Conservation (phyloP, 192 early-diverging fungal species). For the Backusella australiensis region DNA sequence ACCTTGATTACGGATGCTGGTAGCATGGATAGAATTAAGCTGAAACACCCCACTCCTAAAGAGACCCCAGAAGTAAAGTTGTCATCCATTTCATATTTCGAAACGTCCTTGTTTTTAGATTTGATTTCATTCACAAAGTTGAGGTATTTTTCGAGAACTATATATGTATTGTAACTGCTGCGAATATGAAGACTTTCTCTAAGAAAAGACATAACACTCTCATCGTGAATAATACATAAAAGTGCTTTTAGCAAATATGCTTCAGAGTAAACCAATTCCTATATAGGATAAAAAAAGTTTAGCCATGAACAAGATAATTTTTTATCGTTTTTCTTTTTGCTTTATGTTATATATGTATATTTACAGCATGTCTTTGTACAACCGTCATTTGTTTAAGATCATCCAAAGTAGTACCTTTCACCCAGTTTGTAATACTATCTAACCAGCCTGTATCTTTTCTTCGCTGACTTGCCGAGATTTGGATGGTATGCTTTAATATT, state of each 20-base stretch:
- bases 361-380: constrained; percentile 61
- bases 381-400: constrained; percentile 52
- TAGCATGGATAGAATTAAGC: constrained; percentile 77
- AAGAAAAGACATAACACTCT: constrained; percentile 75
- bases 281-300: not conserved
- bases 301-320: not conserved
- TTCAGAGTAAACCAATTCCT: constrained; percentile 82
- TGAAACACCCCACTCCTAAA: constrained; percentile 79
- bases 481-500: constrained; percentile 60
- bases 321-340: constrained; percentile 1
- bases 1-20: constrained; percentile 72
- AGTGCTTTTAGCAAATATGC: constrained; percentile 70
- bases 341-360: constrained; percentile 17
- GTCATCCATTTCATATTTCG: constrained; percentile 61
- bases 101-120: constrained; percentile 40
- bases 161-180: constrained; percentile 66
- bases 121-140: constrained; percentile 48
- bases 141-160: constrained; percentile 52
- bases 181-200: constrained; percentile 81
- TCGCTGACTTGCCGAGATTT: constrained; percentile 56
- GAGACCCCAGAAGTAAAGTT: constrained; percentile 81
- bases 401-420: constrained; percentile 40
- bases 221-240: constrained; percentile 72
- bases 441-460: constrained; percentile 56
- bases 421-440: constrained; percentile 46